Evolutionary conservation across 2,329 filamentous ascomycete genomes (phyloP), one percentile per base, ranked within the genome.

Genomic region (Talaromyces rugulosus): DNA sequence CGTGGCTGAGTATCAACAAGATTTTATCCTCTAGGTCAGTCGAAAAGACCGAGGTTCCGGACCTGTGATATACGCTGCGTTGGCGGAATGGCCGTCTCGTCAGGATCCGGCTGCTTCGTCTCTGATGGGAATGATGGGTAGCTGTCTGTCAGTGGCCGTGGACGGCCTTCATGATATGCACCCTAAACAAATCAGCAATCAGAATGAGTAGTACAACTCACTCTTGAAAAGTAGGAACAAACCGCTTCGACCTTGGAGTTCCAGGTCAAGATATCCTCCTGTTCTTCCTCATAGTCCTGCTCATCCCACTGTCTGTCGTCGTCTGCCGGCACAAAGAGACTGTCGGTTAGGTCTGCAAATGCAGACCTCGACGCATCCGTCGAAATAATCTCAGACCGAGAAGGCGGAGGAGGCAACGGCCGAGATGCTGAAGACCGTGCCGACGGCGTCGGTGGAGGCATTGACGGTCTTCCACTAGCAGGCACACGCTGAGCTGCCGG

Each of bases 231-330:
- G 28, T 4, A 18, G 23, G 34, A 5, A 66, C 74, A 69, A 70
- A 81, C 80, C 67, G 78, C 71, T 51, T 83, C 80, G 30, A 80
- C 82, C 66, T 80, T 84, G 33, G 83, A 81, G 70, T 87, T 84
- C 83, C 86, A 88, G 2, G 85, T 84, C 54, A 88, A 78, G 59
- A 82, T 83, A 71, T 88, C 86, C 68, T 83, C 81, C 11, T 83
- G 79, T 53, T 86, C 79, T 27, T 80, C 75, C 27, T 80, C 58
- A 51, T 55, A 82, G 61, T 83, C 81, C 23, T 81, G 76, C 30
- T 85, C 85, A 67, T 87, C 85, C 86, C 86, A 89, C 59, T 80
- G 78, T 42, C 77, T 77, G 66, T 87, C 84, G 62, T 87, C 84
- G 62, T 87, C 83, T n/a, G 78, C 79, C 14, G 83, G 82, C 54